Conservation (phyloP, 208 protist genomes). For the Trypanosoma avium region DNA sequence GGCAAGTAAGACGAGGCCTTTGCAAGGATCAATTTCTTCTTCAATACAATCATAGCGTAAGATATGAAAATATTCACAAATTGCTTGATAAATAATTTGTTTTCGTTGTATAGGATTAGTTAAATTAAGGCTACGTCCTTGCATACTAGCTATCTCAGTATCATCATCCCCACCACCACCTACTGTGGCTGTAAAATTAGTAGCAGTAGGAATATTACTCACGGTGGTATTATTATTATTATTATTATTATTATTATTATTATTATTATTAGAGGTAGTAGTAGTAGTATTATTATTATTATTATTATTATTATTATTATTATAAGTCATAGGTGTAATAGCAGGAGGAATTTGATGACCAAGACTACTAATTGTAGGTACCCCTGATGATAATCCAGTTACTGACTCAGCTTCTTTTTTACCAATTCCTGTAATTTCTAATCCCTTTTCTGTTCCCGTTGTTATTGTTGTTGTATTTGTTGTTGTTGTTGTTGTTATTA, state of each 20-base stretch:
- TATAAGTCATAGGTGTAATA: background rate
- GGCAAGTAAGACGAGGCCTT: constrained; percentile 18
- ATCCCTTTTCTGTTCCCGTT: too few species aligned
- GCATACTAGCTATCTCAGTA: background rate
- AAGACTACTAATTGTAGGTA: too few species aligned
- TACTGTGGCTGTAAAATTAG: background rate
- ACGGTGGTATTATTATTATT: too few species aligned
- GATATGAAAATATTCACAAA: constrained; percentile 23
- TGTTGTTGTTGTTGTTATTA: constrained; percentile 7
- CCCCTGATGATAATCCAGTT: too few species aligned
- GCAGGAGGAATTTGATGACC: background rate
- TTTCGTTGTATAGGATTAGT: background rate
- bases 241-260: too few species aligned
- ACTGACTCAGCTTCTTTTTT: too few species aligned
- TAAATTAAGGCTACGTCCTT: background rate
- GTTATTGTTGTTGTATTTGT: background rate
- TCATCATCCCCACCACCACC: too few species aligned
- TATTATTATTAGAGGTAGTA: too few species aligned
- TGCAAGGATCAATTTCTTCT: constrained; percentile 18
- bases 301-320: too few species aligned
- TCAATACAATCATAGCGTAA: constrained; percentile 24
- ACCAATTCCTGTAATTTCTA: too few species aligned
- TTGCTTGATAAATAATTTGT: constrained; percentile 16
- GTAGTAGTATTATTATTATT: too few species aligned
- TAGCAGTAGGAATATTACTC: too few species aligned